Conservation (phyloP, 139 green algal species). For the Picochlorum sp. region DNA sequence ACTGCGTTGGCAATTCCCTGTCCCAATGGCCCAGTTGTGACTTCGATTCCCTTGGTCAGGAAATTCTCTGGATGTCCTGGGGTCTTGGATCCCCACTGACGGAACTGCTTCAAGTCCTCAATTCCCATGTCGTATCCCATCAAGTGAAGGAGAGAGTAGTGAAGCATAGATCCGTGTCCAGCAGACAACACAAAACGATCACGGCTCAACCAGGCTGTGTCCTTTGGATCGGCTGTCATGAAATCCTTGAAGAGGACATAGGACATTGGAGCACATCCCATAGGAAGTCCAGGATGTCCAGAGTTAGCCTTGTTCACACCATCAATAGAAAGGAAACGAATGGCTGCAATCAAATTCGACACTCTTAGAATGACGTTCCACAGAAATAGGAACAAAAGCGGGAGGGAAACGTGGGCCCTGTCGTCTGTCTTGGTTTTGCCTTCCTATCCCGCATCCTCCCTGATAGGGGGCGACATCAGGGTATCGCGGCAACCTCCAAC, state of each 20-base stretch:
- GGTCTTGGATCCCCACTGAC: constrained; percentile 87
- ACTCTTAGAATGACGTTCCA: background rate
- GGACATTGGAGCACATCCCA: constrained; percentile 94
- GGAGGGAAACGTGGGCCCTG: background rate
- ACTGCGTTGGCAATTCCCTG: constrained; percentile 95
- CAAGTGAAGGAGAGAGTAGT: constrained; percentile 96
- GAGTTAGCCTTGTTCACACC: constrained; percentile 80
- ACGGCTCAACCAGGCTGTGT: constrained; percentile 88
- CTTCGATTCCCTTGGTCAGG: constrained; percentile 87
- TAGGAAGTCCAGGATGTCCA: constrained; percentile 92
- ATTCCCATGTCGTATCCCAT: constrained; percentile 82
- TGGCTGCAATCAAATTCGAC: constrained; percentile 26
- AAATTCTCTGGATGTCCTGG: constrained; percentile 99
- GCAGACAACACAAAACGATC: constrained; percentile 98
- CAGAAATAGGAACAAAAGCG: no score
- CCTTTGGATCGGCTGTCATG: constrained; percentile 94
- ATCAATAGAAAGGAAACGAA: constrained; percentile 67
- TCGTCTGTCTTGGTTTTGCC: background rate
- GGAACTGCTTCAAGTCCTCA: constrained; percentile 95
- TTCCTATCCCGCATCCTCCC: background rate
- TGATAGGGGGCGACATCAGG: background rate
- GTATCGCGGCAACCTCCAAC: background rate
- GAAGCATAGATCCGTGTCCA: constrained; percentile 98
- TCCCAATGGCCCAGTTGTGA: constrained; percentile 95
- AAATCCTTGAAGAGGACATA: constrained; percentile 94